Conservation (phyloP, 768 basidiomycete species). For the Stropharia rugosoannulata region DNA sequence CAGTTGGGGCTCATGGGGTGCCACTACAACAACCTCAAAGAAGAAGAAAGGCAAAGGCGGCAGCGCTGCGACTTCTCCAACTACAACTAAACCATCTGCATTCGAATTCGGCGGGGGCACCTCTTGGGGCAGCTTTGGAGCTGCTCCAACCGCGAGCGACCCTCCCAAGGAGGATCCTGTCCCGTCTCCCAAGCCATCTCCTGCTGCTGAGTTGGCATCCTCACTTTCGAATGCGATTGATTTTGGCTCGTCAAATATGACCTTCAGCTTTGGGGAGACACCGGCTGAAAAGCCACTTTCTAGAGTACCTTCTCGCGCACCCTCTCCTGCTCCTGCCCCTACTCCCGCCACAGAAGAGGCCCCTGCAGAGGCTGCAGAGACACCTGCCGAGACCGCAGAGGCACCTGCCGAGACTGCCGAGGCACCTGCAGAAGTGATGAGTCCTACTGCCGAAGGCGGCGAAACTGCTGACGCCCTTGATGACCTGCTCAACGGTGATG, state of each 20-base stretch:
- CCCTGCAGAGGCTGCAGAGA: neutral
- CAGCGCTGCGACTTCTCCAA: conserved; percentile 1
- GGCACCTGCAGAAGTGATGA: neutral
- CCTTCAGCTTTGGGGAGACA: conserved; percentile 8
- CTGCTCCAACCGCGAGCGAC: neutral
- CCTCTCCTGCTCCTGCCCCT: conserved; percentile 7
- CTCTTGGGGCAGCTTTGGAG: conserved; percentile 14
- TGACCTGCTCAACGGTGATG: neutral
- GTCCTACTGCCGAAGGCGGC: neutral
- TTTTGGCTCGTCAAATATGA: conserved; percentile 7
- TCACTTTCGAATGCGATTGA: conserved; percentile 2
- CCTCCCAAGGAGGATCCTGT: neutral
- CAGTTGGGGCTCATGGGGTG: conserved; percentile 15
- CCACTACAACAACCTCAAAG: conserved; percentile 7
- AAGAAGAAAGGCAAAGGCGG: conserved; percentile 22
- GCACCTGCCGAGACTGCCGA: neutral
- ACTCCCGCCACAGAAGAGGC: neutral
- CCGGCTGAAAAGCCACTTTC: neutral
- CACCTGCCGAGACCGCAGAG: neutral
- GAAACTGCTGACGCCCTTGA: neutral
- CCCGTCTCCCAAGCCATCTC: conserved; percentile 15
- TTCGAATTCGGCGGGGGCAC: conserved; percentile 14
- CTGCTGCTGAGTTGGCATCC: conserved; percentile 10
- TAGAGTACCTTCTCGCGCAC: conserved; percentile 4
- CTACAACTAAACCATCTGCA: conserved; percentile 9